Evolutionary conservation across 495 filamentous ascomycete genomes (phyloP).

Genomic region (Talaromyces stipitatus): DNA sequence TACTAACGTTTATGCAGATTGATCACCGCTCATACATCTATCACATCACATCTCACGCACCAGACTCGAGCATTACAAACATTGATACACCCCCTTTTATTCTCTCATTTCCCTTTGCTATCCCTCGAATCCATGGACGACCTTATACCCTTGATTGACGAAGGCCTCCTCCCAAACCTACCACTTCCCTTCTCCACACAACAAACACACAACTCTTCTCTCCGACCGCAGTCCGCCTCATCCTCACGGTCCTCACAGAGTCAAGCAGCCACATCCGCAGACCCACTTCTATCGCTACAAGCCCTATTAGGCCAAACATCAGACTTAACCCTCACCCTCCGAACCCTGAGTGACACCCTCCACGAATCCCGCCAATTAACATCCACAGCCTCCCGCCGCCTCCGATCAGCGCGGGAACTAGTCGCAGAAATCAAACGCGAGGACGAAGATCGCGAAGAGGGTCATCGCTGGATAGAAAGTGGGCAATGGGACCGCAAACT

Average conservation of each 20-base stretch:
- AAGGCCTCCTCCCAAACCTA: slow-evolving; percentile 40
- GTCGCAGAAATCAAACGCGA: slow-evolving; percentile 78
- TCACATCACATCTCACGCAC: slow-evolving; percentile 76
- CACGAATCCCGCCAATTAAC: slow-evolving; percentile 91
- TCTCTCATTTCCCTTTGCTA: slow-evolving; percentile 44
- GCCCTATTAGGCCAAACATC: slow-evolving; percentile 51
- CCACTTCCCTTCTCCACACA: slow-evolving; percentile 44
- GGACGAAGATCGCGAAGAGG: slow-evolving; percentile 71
- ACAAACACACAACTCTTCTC: slow-evolving; percentile 43
- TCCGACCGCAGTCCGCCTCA: slow-evolving; percentile 24
- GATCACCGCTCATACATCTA: slow-evolving; percentile 78
- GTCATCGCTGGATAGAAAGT: slow-evolving; percentile 67
- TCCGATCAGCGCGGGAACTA: slow-evolving; percentile 69
- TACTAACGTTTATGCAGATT: slow-evolving; percentile 42
- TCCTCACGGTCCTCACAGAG: slow-evolving; percentile 20
- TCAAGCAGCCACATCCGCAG: slow-evolving; percentile 11
- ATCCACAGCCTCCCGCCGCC: slow-evolving; percentile 63
- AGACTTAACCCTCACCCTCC: slow-evolving; percentile 72
- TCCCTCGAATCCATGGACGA: slow-evolving; percentile 60
- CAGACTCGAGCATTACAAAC: slow-evolving; percentile 77
- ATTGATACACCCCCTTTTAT: slow-evolving; percentile 61
- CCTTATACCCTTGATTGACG: slow-evolving; percentile 57
- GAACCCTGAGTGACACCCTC: slow-evolving; percentile 80
- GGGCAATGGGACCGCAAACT: slow-evolving; percentile 76
- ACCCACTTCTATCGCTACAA: slow-evolving; percentile 47